Evolutionary conservation across 176 grass and related monocot genomes (phyloP).

Genomic region (Puya raimondii): DNA sequence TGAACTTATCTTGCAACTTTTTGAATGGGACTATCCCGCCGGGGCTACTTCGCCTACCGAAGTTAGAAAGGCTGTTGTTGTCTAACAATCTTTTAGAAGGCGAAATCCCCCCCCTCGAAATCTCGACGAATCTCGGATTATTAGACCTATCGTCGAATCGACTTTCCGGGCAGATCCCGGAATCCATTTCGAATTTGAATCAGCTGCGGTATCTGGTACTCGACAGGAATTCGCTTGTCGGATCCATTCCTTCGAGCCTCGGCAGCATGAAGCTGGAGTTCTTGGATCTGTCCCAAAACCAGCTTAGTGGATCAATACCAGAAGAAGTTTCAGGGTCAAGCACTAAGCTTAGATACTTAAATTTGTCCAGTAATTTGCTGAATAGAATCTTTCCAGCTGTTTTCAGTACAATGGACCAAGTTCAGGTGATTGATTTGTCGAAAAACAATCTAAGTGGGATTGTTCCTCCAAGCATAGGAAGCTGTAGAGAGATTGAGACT

Average conservation of each 20-base stretch:
- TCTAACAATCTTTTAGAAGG: neutral
- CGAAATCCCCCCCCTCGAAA: neutral
- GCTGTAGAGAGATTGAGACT: neutral
- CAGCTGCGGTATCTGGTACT: neutral
- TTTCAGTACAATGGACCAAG: neutral
- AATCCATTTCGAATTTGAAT: neutral
- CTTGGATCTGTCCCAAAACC: slow-evolving; percentile 9
- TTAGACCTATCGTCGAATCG: slow-evolving; percentile 6
- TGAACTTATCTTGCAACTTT: neutral
- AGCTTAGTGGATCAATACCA: neutral
- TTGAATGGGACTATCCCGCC: slow-evolving; percentile 2
- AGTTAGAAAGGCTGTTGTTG: slow-evolving; percentile 5
- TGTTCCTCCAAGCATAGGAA: neutral
- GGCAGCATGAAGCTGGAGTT: neutral
- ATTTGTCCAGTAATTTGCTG: slow-evolving; percentile 4
- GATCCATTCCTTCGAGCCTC: neutral
- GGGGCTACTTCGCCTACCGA: slow-evolving; percentile 1
- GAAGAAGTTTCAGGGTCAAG: neutral
- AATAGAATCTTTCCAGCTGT: neutral
- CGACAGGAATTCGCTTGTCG: neutral
- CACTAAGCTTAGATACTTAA: neutral
- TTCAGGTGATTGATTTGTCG: slow-evolving; percentile 13
- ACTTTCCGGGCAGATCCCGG: slow-evolving; percentile 5
- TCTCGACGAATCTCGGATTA: slow-evolving; percentile 1
- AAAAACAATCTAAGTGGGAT: slow-evolving; percentile 1